phyloP scores from a whole-genome alignment of 1,284 basidiomycete species.

The Apiotrichum sp. region DNA sequence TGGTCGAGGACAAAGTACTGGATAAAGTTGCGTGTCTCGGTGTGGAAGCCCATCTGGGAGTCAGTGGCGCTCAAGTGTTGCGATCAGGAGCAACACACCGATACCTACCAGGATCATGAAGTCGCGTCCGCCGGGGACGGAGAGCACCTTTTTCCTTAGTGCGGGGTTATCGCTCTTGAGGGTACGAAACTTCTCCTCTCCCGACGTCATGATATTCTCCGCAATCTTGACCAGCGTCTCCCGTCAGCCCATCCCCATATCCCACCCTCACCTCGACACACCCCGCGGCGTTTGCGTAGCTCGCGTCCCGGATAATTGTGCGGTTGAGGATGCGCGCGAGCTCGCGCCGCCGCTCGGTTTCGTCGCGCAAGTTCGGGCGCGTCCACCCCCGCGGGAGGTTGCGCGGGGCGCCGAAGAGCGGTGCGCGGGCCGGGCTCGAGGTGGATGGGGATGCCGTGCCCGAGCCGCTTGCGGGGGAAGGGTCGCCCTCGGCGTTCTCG shows the following conservation, averaged over 20 bases:
- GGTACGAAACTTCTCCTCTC: slow-evolving; percentile 35
- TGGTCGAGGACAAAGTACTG: slow-evolving; percentile 28
- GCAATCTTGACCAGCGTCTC: slow-evolving; percentile 44
- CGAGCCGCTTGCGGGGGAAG: neutral
- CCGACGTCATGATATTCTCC: slow-evolving; percentile 31
- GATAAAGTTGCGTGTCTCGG: slow-evolving; percentile 29
- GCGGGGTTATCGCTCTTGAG: slow-evolving; percentile 32
- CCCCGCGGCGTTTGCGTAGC: slow-evolving; percentile 29
- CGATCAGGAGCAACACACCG: neutral
- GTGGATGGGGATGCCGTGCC: neutral
- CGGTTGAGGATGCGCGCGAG: slow-evolving; percentile 35
- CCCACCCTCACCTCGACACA: slow-evolving; percentile 36
- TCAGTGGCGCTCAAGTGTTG: neutral
- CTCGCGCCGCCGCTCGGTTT: slow-evolving; percentile 25
- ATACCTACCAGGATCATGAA: slow-evolving; percentile 39
- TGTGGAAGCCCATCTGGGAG: slow-evolving; percentile 40
- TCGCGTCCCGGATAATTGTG: slow-evolving; percentile 39
- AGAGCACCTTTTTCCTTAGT: slow-evolving; percentile 37
- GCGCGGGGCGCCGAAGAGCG: slow-evolving; percentile 5
- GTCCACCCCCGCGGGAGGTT: slow-evolving; percentile 12
- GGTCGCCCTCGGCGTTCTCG: neutral
- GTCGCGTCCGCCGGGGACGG: slow-evolving; percentile 37
- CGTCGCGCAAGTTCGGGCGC: slow-evolving; percentile 14
- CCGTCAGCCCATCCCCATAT: neutral
- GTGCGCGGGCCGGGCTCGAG: neutral